Base-by-base conservation (phyloP, 257 asterid genomes). In the Ajuga chamaepitys region DNA sequence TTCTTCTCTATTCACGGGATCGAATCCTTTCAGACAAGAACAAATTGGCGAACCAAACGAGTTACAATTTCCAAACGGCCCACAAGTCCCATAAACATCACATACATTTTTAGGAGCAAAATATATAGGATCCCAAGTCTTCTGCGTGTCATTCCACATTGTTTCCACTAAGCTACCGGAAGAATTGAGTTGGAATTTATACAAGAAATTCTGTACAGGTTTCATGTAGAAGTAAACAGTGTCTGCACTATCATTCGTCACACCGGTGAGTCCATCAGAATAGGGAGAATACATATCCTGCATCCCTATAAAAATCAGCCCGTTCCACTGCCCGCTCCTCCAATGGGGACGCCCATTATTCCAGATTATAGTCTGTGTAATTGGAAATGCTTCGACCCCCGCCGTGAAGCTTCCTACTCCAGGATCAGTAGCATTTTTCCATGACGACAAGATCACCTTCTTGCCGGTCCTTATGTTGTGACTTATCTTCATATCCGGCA, bases 271-370 rank as follows among this genome's bases (percentile, higher is more conserved):
- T 2, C 76, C 84, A n/a, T 68, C 74, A 2, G 35, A 50, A 34
- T 66, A 68, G 4, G 77, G 78, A 1, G 67, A 68, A 38, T 81
- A 75, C 80, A 76, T 71, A 8, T 37, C 65, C 71, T 68, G 79
- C 0, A 80, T 67, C 5, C 86, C 89, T 2, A 83, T 73, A 3
- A 80, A 64, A 35, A 80, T 77, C 74, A 63, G 74, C 8, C 84
- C 83, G 55, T 83, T 83, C 88, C 88, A 83, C 5, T 76, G 86
- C 30, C 88, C 87, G 48, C 79, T 79, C 58, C 79, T 44, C 82
- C 80, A 79, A 68, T 67, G 44, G 10, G 69, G 73, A 3, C 54
- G 63, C 7, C 68, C 77, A 21, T 77, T 71, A 0, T 64, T 67
- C 85, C 82, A 80, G 28, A 44, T 73, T 61, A 30, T 45, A 7